Evolutionary conservation across 2,329 filamentous ascomycete genomes (phyloP).

Genomic region (Epichloe typhina): DNA sequence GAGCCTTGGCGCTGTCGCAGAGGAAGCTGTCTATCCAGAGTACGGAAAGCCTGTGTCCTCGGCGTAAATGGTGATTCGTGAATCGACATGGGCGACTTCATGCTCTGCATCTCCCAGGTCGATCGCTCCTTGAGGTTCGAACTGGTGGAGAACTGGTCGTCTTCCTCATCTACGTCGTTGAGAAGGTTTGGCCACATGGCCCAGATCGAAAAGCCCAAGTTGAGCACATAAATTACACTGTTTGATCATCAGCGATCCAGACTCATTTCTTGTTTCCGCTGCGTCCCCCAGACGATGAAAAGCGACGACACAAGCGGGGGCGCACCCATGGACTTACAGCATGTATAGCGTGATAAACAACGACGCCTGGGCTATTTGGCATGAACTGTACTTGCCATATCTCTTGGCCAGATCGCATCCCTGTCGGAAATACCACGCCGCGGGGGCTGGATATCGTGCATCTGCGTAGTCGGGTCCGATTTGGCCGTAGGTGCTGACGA

Average conservation of each 20-base stretch:
- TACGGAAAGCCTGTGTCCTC: slow-evolving; percentile 54
- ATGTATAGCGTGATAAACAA: slow-evolving; percentile 54
- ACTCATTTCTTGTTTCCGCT: not conserved
- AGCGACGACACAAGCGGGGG: not conserved
- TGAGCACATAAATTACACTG: slow-evolving; percentile 47
- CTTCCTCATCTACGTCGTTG: slow-evolving; percentile 33
- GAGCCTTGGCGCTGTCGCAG: slow-evolving; percentile 24
- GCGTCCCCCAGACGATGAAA: not conserved
- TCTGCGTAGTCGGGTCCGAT: slow-evolving; percentile 62
- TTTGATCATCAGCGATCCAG: not conserved
- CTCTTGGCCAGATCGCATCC: slow-evolving; percentile 49
- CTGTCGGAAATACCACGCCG: slow-evolving; percentile 64
- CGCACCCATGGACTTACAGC: slow-evolving; percentile 39
- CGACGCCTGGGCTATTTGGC: slow-evolving; percentile 52
- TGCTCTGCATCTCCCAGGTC: slow-evolving; percentile 45
- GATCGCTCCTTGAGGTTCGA: slow-evolving; percentile 28
- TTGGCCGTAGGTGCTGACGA: slow-evolving; percentile 55
- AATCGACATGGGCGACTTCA: slow-evolving; percentile 23
- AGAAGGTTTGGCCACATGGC: slow-evolving; percentile 43
- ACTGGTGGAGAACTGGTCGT: slow-evolving; percentile 25
- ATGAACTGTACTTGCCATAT: slow-evolving; percentile 42
- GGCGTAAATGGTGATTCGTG: slow-evolving; percentile 43
- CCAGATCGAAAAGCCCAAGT: slow-evolving; percentile 46
- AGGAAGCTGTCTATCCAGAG: slow-evolving; percentile 44
- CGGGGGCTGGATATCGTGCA: slow-evolving; percentile 42